phyloP scores from a whole-genome alignment of 208 protist genomes.

The Baffinella frigidus region DNA sequence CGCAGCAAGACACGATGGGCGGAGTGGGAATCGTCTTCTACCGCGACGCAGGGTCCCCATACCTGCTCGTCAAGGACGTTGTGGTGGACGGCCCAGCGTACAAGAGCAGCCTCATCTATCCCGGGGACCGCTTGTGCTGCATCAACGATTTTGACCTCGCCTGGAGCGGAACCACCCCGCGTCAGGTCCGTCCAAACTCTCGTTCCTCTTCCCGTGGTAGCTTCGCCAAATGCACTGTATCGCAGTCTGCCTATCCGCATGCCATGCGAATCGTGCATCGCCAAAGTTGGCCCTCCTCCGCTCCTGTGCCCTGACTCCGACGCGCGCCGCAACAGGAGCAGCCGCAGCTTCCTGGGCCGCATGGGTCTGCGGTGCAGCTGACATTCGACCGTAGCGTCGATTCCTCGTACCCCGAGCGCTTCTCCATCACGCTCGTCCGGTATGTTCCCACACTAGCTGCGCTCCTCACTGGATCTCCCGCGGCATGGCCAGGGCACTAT shows the following conservation, averaged over 20 bases:
- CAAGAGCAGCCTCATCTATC: constrained; percentile 38
- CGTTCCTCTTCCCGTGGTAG: no score
- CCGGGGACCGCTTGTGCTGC: background rate
- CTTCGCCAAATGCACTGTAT: no score
- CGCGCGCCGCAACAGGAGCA: no score
- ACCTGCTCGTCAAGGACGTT: constrained; percentile 42
- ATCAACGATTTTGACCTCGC: constrained; percentile 42
- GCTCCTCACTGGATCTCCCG: no score
- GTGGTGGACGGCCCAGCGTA: constrained; percentile 9
- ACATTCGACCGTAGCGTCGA: constrained; percentile 41
- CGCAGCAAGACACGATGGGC: no score
- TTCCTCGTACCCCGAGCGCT: background rate
- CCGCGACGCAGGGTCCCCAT: background rate
- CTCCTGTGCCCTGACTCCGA: no score
- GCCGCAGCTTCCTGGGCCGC: constrained; percentile 23
- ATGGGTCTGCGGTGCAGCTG: background rate
- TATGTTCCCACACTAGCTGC: no score
- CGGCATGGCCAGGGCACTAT: background rate
- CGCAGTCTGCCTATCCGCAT: no score
- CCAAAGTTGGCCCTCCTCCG: no score
- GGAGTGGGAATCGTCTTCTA: constrained; percentile 18
- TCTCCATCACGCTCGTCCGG: constrained; percentile 8
- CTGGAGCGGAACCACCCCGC: constrained; percentile 1
- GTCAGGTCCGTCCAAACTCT: no score
- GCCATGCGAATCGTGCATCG: no score